Percentiles rank a stretch among this genome's conserved stretches.
These are phyloP conservation scores for Saprolegnia parasitica DNA, from an alignment of 352 stramenopile genomes.

Conservation along the genomic window DNA sequence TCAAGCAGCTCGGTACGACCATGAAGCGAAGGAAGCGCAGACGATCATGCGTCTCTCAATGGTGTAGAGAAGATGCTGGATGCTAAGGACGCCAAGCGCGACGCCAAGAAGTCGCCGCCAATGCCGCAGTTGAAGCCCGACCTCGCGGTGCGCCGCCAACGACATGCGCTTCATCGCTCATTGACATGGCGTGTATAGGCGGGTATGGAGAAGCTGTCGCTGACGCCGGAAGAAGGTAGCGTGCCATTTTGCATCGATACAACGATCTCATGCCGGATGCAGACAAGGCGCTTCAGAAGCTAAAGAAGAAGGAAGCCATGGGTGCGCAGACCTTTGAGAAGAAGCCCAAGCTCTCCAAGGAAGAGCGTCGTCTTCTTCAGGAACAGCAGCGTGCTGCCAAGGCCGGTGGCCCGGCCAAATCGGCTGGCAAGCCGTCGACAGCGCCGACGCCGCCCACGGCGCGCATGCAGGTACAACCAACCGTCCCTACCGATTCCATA, in stretches of 20 bases:
- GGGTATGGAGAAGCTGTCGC: constrained; percentile 25
- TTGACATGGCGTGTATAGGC: constrained; percentile 6
- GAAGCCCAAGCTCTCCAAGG: constrained; percentile 85
- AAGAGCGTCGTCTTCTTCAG: constrained; percentile 88
- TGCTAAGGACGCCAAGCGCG: constrained; percentile 23
- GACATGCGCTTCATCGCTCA: not conserved
- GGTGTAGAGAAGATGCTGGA: constrained; percentile 28
- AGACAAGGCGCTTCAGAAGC: constrained; percentile 24
- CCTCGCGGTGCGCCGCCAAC: constrained; percentile 9
- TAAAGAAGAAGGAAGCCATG: constrained; percentile 33
- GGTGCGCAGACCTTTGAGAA: constrained; percentile 28
- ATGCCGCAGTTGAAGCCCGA: constrained; percentile 12
- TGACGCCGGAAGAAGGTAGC: constrained; percentile 19
- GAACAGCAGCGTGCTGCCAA: constrained; percentile 87
- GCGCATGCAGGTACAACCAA: constrained; percentile 24
- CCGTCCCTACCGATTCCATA: not conserved
- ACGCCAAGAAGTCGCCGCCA: constrained; percentile 24
- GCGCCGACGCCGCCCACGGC: constrained; percentile 6
- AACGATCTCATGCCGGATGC: not conserved
- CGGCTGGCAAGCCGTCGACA: constrained; percentile 26
- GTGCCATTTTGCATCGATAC: not conserved
- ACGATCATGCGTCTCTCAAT: not conserved
- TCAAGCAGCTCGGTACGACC: constrained; percentile 25
- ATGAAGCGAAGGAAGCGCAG: not conserved
- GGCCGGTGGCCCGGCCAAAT: constrained; percentile 34